Evolutionary conservation across 805 yeast species (phyloP), one percentile per base, ranked within the genome.

Genomic region (Candida yuanshanica): DNA sequence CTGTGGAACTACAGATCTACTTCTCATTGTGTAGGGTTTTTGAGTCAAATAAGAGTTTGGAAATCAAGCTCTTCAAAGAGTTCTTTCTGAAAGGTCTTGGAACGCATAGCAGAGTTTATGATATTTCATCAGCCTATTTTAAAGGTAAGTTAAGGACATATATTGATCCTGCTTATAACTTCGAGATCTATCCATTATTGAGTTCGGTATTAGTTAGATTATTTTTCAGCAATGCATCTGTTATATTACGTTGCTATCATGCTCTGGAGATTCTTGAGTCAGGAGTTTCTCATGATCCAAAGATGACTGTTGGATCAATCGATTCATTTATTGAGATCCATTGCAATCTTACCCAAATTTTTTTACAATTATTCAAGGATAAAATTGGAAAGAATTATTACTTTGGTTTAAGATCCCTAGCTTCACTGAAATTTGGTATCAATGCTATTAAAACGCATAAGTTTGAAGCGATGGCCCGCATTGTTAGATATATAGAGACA

Each of bases 401-500:
- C 36, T 31, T 20, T 6, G 12, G 46, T 4, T 21, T 52, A 32
- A 52, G 49, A 33, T 13, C 37, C 2, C 11, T 41, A 12, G 45
- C 49, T 2, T 38, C 27, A 21, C 41, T 27, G 32, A 43, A 36
- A 23, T 48, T 42, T 33, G 36, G 43, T 3, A 17, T 44, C 12
- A 20, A 35, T 2, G 32, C 41, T 11, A 20, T 52, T 20, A 42
- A 37, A 5, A 37, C 34, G 1, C 38, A 49, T 26, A 43, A 44
- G 24, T 50, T 52, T 36, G 33, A 37, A 25, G 36, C 51, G 1
- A 45, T 52, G 51, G 42, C 45, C 14, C 41, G 43, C 12, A 45
- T 50, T 16, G 43, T 52, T 18, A 47, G 39, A 29, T 50, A 45
- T 29, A 27, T 52, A 33, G 51, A 52, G 33, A 36, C 46, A 2